Evolutionary conservation across 192 early-diverging fungal species (phyloP).

Genomic region (Coemansia sp.): DNA sequence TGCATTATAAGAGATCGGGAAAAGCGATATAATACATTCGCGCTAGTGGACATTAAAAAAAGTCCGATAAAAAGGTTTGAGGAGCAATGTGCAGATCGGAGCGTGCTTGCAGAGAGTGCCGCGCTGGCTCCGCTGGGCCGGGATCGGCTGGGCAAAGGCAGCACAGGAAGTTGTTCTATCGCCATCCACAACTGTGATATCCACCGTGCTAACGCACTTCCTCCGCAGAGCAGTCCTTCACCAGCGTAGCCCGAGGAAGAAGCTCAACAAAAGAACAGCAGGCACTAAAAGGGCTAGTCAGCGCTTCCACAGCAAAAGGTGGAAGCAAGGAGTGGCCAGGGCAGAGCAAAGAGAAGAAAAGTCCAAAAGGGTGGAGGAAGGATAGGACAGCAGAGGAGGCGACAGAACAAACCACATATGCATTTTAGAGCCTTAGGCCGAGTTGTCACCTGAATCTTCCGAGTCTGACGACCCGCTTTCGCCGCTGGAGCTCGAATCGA

Average conservation of each 20-base stretch:
- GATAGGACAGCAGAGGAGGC: constrained; percentile 10
- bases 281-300: not conserved
- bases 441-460: constrained; percentile 82
- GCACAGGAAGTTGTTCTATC: not conserved
- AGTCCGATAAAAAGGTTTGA: not conserved
- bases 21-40: constrained; percentile 55
- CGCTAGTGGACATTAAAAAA: constrained; percentile 16
- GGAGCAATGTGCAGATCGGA: not conserved
- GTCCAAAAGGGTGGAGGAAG: not conserved
- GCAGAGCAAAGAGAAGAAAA: constrained; percentile 1
- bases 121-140: not conserved
- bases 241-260: not conserved
- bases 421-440: constrained; percentile 57
- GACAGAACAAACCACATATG: constrained; percentile 31
- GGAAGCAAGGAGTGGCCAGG: not conserved
- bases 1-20: not conserved
- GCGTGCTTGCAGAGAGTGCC: not conserved
- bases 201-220: not conserved
- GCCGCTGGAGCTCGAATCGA: constrained; percentile 51
- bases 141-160: constrained; percentile 1
- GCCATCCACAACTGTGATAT: not conserved
- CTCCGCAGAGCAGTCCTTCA: not conserved
- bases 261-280: not conserved
- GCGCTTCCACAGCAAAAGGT: not conserved
- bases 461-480: constrained; percentile 66